Evolutionary conservation across 148 eudicot genomes (phyloP).

Genomic region (Agrostemma githago): DNA sequence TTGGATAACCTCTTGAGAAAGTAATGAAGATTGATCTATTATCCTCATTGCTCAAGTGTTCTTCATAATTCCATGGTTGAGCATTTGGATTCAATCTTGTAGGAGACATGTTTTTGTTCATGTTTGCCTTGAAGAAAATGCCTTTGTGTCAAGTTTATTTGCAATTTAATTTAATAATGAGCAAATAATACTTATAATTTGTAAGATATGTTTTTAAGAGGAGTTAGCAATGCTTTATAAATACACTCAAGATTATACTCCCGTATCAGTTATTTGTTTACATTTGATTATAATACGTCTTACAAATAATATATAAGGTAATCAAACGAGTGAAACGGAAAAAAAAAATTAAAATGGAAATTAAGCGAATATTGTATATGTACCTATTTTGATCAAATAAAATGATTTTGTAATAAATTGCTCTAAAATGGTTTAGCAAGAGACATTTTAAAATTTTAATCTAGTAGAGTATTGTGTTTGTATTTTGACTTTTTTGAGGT

Average conservation of each 20-base stretch:
- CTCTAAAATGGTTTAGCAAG: too few relatives aligned
- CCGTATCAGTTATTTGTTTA: too few relatives aligned
- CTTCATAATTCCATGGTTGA: constrained; percentile 6
- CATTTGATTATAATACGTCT: too few relatives aligned
- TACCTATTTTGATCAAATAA: too few relatives aligned
- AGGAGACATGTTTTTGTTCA: not conserved
- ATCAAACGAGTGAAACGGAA: too few relatives aligned
- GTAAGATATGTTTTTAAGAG: not conserved
- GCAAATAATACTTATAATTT: not conserved
- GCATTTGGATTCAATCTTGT: constrained; percentile 12
- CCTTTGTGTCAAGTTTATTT: not conserved
- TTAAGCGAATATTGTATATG: too few relatives aligned
- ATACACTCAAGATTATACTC: too few relatives aligned
- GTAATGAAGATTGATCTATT: constrained; percentile 15
- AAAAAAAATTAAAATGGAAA: too few relatives aligned
- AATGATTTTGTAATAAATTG: not conserved
- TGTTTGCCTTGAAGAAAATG: not conserved
- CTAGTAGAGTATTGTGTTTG: too few relatives aligned
- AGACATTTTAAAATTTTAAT: too few relatives aligned
- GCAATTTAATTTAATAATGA: not conserved
- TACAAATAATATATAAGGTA: too few relatives aligned
- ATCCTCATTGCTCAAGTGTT: not conserved
- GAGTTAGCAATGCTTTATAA: not conserved
- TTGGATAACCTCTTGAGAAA: constrained; percentile 14
- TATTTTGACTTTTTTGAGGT: too few relatives aligned